Evolutionary conservation across 805 yeast genomes (phyloP), one percentile per base, ranked within the genome.

Genomic region (Yarrowia alimentaria): DNA sequence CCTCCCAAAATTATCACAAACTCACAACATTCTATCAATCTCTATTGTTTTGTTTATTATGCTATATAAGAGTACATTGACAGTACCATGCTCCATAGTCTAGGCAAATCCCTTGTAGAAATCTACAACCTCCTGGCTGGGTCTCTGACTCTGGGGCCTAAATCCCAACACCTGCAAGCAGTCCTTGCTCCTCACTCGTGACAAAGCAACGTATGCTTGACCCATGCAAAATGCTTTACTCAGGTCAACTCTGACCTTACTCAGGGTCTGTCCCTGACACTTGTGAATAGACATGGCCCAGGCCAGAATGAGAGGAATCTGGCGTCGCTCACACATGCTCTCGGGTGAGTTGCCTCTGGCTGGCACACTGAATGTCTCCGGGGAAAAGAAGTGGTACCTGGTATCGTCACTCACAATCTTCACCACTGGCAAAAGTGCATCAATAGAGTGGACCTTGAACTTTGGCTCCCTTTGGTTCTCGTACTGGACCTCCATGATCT

Each of bases 241-340:
- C 54, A 93, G 72, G 64, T 93, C 95, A 5, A 91, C 95, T 53
- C 77, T 74, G 1, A 86, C 87, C 33, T 80, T 72, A 2, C 81
- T 79, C 28, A 89, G 65, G 0, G 98, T 85, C 66, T 91, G 90
- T 1, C 99, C 99, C 66, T 91, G 99, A 0, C 98, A 83, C 67
- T 91, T 91, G 64, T 93, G 99, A 47, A 93, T 91, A 0, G 97
- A 89, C 49, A 93, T 67, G 0, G 99, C 89, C 97, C 98, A 93
- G 0, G 98, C 93, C 12, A 87, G 68, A 56, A 89, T 80, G 50
- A 93, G 67, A 0, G 99, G 99, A 2, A 91, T 55, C 62, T 93
- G 99, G 0, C 70, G 68, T 59, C 96, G 71, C 0, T 81, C 53
- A 7, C 35, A 47, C n/a, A 6, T 6, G 4, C 6, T 19, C 10